These are phyloP conservation scores for Lentinula guzmanii DNA, from an alignment of 768 basidiomycete genomes.

Conservation along the genomic window DNA sequence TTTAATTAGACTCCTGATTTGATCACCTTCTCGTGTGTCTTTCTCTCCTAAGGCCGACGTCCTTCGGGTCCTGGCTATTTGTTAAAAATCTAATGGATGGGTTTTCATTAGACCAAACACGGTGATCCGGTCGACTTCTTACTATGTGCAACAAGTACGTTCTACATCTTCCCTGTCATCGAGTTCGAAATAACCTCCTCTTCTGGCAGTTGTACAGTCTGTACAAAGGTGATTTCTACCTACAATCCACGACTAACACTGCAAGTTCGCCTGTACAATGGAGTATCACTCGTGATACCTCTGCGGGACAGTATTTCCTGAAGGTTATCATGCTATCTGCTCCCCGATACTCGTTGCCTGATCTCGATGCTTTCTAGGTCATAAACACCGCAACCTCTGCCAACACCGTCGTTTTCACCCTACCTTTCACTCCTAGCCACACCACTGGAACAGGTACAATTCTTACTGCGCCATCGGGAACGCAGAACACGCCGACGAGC, in stretches of 20 bases:
- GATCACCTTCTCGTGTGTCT: constrained; percentile 47
- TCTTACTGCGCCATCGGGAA: constrained; percentile 39
- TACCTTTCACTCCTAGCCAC: constrained; percentile 47
- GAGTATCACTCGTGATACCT: constrained; percentile 44
- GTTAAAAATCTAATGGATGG: not conserved
- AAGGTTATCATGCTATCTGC: constrained; percentile 20
- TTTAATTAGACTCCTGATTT: constrained; percentile 50
- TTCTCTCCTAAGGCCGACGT: not conserved
- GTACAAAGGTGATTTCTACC: constrained; percentile 56
- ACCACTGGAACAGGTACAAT: constrained; percentile 38
- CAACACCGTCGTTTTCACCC: constrained; percentile 39
- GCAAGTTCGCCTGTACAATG: constrained; percentile 47
- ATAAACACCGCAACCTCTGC: constrained; percentile 43
- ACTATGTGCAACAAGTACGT: constrained; percentile 53
- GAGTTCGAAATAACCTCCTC: not conserved
- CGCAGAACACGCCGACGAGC: constrained; percentile 50
- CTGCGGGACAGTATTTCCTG: constrained; percentile 14
- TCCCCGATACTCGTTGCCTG: not conserved
- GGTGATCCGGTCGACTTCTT: constrained; percentile 58
- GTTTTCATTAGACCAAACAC: constrained; percentile 33
- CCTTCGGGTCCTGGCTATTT: not conserved
- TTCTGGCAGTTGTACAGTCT: constrained; percentile 49
- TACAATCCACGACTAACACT: constrained; percentile 55
- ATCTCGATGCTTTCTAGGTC: constrained; percentile 27
- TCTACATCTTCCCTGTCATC: not conserved